Conservation (phyloP, 83 land plant species). For the Diphasiastrum complanatum region DNA sequence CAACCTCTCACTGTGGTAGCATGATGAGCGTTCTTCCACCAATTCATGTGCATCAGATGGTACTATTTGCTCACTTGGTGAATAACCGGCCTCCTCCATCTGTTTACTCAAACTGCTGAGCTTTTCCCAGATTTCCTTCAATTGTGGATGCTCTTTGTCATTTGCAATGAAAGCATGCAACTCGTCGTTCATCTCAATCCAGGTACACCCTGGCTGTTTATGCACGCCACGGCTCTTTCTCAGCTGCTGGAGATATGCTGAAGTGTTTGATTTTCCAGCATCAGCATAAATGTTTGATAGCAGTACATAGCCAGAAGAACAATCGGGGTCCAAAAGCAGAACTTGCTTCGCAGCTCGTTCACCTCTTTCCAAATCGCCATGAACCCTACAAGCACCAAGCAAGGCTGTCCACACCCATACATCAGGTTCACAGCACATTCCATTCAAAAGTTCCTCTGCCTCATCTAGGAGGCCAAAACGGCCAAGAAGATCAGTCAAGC, state of each 20-base stretch:
- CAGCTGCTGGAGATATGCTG: too few species aligned
- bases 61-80: not conserved
- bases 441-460: slow-evolving; percentile 7
- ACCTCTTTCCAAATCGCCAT: slow-evolving; percentile 13
- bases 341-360: slow-evolving; percentile 6
- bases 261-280: not conserved
- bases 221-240: not conserved
- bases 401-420: slow-evolving; percentile 15
- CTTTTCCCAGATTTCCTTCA: not conserved
- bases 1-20: slow-evolving; percentile 7
- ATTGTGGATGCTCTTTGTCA: not conserved
- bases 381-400: slow-evolving; percentile 21
- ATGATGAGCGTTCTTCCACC: not conserved
- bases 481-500: too few species aligned
- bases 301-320: slow-evolving; percentile 12
- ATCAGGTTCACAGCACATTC: slow-evolving; percentile 2
- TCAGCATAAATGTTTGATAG: slow-evolving; percentile 25
- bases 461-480: slow-evolving; percentile 17
- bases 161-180: not conserved
- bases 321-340: slow-evolving; percentile 11
- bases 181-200: not conserved
- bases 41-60: not conserved
- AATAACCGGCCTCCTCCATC: not conserved
- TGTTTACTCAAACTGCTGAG: not conserved
- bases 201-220: not conserved